Evolutionary conservation across 305 asterid species (phyloP).

Genomic region (Solanum hybrid): DNA sequence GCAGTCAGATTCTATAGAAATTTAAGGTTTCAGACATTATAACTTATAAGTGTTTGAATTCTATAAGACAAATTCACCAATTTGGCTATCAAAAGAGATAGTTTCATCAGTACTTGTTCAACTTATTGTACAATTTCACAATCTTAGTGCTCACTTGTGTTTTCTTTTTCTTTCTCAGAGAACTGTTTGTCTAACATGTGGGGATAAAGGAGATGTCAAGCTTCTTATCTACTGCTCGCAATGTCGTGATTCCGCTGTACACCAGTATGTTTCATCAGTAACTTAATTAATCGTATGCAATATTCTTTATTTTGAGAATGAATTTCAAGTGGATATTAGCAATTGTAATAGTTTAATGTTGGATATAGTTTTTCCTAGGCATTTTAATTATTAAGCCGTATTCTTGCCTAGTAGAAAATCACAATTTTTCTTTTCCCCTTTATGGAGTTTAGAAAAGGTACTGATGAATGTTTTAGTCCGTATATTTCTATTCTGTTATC

Average conservation of each 20-base stretch:
- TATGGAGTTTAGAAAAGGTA: neutral
- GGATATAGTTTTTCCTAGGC: neutral
- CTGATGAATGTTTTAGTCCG: neutral
- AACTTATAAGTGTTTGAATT: neutral
- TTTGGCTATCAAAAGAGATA: neutral
- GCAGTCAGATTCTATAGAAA: neutral
- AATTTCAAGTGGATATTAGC: neutral
- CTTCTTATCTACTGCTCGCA: slow-evolving; percentile 3
- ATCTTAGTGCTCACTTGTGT: neutral
- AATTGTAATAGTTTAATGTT: neutral
- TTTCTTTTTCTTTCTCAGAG: neutral
- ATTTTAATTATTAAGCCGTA: neutral
- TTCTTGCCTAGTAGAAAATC: neutral
- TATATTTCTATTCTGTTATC: neutral
- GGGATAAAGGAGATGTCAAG: slow-evolving; percentile 6
- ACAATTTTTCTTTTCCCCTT: neutral
- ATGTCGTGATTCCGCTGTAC: neutral
- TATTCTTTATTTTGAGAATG: neutral
- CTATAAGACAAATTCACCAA: neutral
- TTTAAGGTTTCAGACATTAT: neutral
- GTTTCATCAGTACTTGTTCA: neutral
- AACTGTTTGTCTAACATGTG: slow-evolving; percentile 11
- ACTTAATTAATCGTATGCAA: neutral
- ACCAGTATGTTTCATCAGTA: neutral
- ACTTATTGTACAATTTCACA: neutral